These are phyloP conservation scores for Haberlea rhodopensis DNA, from an alignment of 257 asterid species.

Conservation along the genomic window DNA sequence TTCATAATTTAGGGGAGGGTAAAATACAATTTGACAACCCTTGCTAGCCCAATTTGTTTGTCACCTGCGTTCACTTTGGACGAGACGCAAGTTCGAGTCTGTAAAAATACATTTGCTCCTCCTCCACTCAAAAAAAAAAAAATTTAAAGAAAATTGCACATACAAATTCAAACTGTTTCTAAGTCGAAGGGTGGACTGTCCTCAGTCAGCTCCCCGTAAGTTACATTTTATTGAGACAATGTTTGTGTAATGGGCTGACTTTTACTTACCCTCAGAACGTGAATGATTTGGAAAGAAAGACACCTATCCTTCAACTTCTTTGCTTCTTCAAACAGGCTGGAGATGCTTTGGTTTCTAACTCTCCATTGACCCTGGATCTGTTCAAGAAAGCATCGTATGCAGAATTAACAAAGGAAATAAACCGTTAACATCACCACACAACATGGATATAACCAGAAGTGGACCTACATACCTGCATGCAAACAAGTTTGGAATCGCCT, in stretches of 20 bases:
- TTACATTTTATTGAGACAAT: too few species aligned
- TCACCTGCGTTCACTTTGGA: too few species aligned
- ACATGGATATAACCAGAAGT: background rate
- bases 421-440: background rate
- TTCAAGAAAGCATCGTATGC: conserved; percentile 22
- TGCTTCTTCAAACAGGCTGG: conserved; percentile 62
- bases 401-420: background rate
- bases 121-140: too few species aligned
- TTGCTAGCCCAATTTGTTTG: too few species aligned
- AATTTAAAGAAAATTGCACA: too few species aligned
- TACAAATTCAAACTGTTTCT: too few species aligned
- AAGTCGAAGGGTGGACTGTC: too few species aligned
- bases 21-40: too few species aligned
- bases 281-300: conserved; percentile 63
- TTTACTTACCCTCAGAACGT: conserved; percentile 70
- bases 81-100: too few species aligned
- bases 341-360: conserved; percentile 80
- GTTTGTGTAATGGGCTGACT: background rate
- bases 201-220: background rate
- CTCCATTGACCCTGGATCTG: conserved; percentile 89
- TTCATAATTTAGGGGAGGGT: too few species aligned
- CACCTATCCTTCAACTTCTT: conserved; percentile 74
- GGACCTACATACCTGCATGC: conserved; percentile 79
- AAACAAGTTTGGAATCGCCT: conserved; percentile 96
- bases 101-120: too few species aligned